Evolutionary conservation across 106 monocot genomes (phyloP).

Genomic region (Dactylorhiza incarnata): DNA sequence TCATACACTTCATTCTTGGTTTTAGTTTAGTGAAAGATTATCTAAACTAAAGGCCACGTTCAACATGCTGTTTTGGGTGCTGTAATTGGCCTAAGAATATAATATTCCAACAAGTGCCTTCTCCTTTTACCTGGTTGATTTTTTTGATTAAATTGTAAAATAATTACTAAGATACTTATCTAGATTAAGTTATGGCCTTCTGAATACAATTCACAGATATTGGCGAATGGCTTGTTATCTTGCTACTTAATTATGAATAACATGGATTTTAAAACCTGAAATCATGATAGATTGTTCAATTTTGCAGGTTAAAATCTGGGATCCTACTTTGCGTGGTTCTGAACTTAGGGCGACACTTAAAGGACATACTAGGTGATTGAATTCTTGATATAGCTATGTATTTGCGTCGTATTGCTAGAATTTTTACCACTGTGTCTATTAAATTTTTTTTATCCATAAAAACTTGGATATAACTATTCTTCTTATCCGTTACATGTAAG

Average conservation of each 20-base stretch:
- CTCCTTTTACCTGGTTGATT: neutral
- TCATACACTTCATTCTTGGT: no score
- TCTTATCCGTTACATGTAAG: neutral
- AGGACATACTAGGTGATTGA: constrained; percentile 56
- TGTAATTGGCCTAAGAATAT: neutral
- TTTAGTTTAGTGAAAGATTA: neutral
- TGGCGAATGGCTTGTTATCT: neutral
- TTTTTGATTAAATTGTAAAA: neutral
- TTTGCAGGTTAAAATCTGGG: constrained; percentile 74
- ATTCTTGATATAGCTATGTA: neutral
- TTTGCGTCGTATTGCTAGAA: neutral
- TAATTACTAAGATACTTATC: constrained; percentile 2
- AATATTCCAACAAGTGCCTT: neutral
- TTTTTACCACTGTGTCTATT: neutral
- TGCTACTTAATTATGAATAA: neutral
- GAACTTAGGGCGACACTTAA: constrained; percentile 71
- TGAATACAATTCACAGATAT: neutral
- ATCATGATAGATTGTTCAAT: constrained; percentile 2
- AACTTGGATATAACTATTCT: neutral
- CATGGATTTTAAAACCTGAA: neutral
- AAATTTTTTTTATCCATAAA: neutral
- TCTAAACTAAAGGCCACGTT: neutral
- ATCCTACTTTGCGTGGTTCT: constrained; percentile 71
- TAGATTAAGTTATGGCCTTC: neutral
- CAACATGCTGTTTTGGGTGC: neutral